These are phyloP conservation scores for Lepiota venenata DNA, from an alignment of 768 basidiomycete genomes.

Conservation along the genomic window DNA sequence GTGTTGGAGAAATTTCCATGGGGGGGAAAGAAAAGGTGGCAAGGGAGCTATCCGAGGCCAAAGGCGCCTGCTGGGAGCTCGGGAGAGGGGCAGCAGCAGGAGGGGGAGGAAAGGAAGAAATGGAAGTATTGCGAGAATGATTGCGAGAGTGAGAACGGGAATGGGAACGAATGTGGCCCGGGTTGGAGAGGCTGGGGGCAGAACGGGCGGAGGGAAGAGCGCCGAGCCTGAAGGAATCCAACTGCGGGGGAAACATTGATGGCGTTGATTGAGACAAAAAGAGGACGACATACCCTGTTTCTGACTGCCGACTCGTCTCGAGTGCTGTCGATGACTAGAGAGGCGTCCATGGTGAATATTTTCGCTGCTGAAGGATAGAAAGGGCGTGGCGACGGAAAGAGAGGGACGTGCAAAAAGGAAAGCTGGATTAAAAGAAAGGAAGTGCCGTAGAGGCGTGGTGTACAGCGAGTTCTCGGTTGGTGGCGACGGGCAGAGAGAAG, in stretches of 20 bases:
- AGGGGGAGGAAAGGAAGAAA: conserved; percentile 38
- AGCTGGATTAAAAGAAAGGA: conserved; percentile 37
- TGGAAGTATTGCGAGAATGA: conserved; percentile 35
- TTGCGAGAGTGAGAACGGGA: conserved; percentile 61
- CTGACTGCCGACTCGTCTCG: conserved; percentile 37
- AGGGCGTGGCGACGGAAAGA: conserved; percentile 19
- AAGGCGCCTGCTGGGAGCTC: conserved; percentile 25
- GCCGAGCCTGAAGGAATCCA: conserved; percentile 74
- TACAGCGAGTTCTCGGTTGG: conserved; percentile 12
- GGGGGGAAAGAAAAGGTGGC: conserved; percentile 19
- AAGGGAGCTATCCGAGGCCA: conserved; percentile 4
- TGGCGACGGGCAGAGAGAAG: conserved; percentile 15
- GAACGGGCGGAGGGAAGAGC: conserved; percentile 35
- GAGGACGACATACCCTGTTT: conserved; percentile 33
- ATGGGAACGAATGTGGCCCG: conserved; percentile 63
- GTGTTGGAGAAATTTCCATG: conserved; percentile 19
- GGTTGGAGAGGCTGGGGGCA: conserved; percentile 29
- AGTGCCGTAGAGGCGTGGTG: conserved; percentile 25
- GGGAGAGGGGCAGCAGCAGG: conserved; percentile 26
- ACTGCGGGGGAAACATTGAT: conserved; percentile 32
- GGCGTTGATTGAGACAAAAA: background rate
- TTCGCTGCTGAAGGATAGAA: background rate
- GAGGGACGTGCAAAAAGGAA: conserved; percentile 25
- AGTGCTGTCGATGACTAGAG: conserved; percentile 18
- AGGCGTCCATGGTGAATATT: conserved; percentile 6